Evolutionary conservation across 2,329 filamentous ascomycete genomes (phyloP), one percentile per base, ranked within the genome.

Genomic region (Sporothrix dimorphospora): DNA sequence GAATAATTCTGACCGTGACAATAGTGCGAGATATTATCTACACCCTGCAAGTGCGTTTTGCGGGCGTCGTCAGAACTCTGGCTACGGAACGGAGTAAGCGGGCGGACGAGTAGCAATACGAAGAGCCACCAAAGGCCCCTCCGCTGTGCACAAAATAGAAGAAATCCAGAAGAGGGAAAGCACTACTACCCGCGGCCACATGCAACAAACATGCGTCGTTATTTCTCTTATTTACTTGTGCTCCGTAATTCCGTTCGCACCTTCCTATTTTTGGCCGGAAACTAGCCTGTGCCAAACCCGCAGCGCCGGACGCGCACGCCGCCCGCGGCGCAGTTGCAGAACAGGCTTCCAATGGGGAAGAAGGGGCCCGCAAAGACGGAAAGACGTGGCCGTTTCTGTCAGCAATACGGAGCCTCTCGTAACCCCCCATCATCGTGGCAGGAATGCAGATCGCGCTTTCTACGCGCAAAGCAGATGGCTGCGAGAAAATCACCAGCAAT

Each of bases 371-470:
- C 16, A 34, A 40, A 59, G 55, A 59, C 1, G 55, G 6, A 34
- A 40, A 59, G 55, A 59, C n/a, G 38, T 45, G 57, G 34, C 34
- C 19, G 59, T 63, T 19, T 19, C 40, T 63, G 40, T 19, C 59
- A 70, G 14, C 11, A 30, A 69, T 30, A 69, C 51, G 51, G 51
- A 42, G 34, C 53, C 47, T 21, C n/a, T n/a, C 40, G 53, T 34
- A 34, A n/a, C n/a, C 27, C 6, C n/a, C 34, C 40, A 19, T 47
- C 30, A 47, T 42, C 63, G 34, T 53, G 70, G 51, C 42, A 51
- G 70, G 70, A 69, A 69, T 72, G 70, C 63, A 59, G 63, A 61
- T 71, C 40, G 51, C 70, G 34, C 21, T 19, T 42, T 67, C 51
- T 42, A 34, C 53, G n/a, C 40, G 53, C 47, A 47, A 19, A 49